Evolutionary conservation across 225 moss, liverwort and hornwort genomes (phyloP), one percentile per base, ranked within the genome.

Genomic region (Physcomitrellopsis africana): DNA sequence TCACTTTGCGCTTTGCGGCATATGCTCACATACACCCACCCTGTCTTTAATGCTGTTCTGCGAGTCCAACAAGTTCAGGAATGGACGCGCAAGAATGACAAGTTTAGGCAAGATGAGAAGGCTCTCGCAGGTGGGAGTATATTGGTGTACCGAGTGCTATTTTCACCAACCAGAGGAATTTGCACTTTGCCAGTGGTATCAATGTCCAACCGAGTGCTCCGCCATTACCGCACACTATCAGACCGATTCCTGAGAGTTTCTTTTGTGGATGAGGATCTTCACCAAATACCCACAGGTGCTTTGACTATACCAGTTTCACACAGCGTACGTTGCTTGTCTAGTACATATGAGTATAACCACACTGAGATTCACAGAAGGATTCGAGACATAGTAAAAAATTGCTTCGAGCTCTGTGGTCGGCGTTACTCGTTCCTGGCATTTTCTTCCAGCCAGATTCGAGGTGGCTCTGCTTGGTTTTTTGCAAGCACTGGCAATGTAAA

Each of bases 381-480:
- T 20, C 51, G 76, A 3, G 16, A 19, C 3, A 77, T 88, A 0
- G 81, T 94, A 10, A 85, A 63, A 68, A 59, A 70, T 1, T 93
- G 97, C 0, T 94, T 99, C 27, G 7, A 24, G 9, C 77, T 99
- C 0, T 94, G 97, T 69, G 93, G 87, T 19, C 81, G 91, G 8
- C 67, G 73, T 0, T 99, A 93, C 60, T 63, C 76, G 43, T 93
- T 99, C 63, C 75, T 99, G 79, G 94, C 97, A 0, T 99, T 85
- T 61, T 93, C 97, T 48, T 63, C 84, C 8, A 89, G 81, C 61
- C 94, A 99, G 80, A 67, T 94, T 0, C 79, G 97, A 76, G 86
- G 89, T 3, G 29, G 71, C 23, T 99, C 94, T 19, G 94, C 94
- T 2, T 99, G 97, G 97, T 99, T 99, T 79, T 94, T 88, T 42